Evolutionary conservation across 208 protist genomes (phyloP), one percentile per base, ranked within the genome.

Genomic region (Balamuthia mandrillaris): DNA sequence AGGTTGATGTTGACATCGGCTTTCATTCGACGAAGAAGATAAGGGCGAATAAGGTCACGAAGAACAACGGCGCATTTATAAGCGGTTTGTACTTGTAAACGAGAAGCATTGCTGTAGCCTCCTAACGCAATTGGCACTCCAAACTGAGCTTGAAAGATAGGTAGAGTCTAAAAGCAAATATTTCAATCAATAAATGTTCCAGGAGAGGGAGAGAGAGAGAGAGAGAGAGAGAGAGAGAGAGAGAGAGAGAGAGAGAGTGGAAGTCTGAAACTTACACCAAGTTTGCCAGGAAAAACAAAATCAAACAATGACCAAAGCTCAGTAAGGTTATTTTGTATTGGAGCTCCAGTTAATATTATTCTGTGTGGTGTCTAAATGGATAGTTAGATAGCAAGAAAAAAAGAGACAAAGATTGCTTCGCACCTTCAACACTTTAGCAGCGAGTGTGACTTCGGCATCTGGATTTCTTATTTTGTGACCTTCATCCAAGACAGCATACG

Each of bases 271-370:
- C 29, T 6, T 87, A 87, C 84, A 44, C 96, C 97, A 0, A 99
- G 92, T 31, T 96, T 89, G 6, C 97, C 97, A 1, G 98, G 98
- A 54, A 93, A 95, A 16, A 98, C 94, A 93, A 99, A 99, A 89
- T 99, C 98, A 90, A 99, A 99, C 10, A 99, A 85, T 37, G 96
- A 98, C 98, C 98, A 99, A 49, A 99, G 91, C 91, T 99, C 98
- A 65, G 93, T 95, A 24, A 99, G 91, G 61, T 96, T 97, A 92
- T 99, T 99, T 87, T 99, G 98, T 41, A 99, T 98, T 2, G 97
- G 97, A 35, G 94, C 96, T 9, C 98, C 98, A 4, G 93, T 96
- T 5, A 99, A 86, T 75, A 99, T 96, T 21, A 99, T 54, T 2
- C 97, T 90, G 75, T 98, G 96, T 21, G 91, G 91, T 29, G 97